Evolutionary conservation across 768 basidiomycete genomes (phyloP), one percentile per base, ranked within the genome.

Genomic region (Sporobolomyces pararoseus): DNA sequence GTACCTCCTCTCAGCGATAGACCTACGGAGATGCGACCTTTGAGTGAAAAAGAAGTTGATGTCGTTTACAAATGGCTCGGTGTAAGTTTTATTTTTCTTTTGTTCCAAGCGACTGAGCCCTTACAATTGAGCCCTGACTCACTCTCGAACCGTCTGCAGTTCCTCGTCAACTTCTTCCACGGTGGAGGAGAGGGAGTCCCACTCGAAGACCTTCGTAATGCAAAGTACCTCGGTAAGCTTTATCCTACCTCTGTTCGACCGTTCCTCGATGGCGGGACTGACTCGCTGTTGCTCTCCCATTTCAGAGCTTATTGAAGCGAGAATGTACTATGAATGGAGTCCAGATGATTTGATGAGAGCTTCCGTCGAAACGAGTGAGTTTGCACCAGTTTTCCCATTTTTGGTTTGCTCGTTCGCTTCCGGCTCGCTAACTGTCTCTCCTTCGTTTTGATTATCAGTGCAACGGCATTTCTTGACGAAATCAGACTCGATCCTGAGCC

Each of bases 21-120:
- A 23, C 83, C 88, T 14, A 91, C 91, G 51, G 89, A 92, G 63
- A 88, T 98, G 91, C 89, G 90, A 75, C 88, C 93, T 1, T 79
- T 99, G 77, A 87, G 84, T 32, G 96, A 98, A 76, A 94, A 95
- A 80, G 96, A 97, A 81, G 89, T 98, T 44, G 96, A 98, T 78
- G 88, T 97, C 68, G 95, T 94, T n/a, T 91, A 97, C 82, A 95
- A 93, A 79, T 97, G 96, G 91, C 79, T 98, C 63, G 94, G 93
- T 86, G 93, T 90, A 65, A 23, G 80, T 75, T n/a, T 70, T 10
- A 25, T 13, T 7, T 7, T 34, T 7, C 29, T 37, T n/a, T n/a
- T n/a, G n/a, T n/a, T n/a, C n/a, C n/a, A n/a, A n/a, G n/a, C n/a
- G n/a, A n/a, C n/a, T n/a, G n/a, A n/a, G n/a, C n/a, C n/a, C n/a